phyloP scores from a whole-genome alignment of 2,329 filamentous ascomycete species.

The Pseudogymnoascus sp. region DNA sequence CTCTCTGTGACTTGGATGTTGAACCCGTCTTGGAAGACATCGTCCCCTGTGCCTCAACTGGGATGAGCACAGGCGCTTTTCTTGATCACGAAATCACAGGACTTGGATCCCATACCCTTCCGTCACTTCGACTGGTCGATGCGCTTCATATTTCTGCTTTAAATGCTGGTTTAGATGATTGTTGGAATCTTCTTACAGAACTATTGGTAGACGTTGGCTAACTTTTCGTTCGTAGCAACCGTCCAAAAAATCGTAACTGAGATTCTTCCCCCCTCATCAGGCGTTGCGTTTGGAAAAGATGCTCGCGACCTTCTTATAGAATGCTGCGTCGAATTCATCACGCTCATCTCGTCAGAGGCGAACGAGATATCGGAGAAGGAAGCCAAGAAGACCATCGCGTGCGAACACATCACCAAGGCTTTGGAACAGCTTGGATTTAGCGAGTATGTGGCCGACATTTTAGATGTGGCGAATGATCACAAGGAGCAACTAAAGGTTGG shows the following conservation, averaged over 20 bases:
- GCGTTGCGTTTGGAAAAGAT: conserved; percentile 87
- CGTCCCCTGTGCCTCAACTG: not conserved
- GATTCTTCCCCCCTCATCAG: conserved; percentile 69
- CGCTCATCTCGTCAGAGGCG: conserved; percentile 93
- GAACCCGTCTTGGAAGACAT: not conserved
- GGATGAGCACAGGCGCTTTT: not conserved
- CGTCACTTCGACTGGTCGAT: not conserved
- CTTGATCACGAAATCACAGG: not conserved
- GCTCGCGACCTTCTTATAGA: conserved; percentile 92
- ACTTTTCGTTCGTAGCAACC: conserved; percentile 40
- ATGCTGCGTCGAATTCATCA: conserved; percentile 99
- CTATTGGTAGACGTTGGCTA: conserved; percentile 6
- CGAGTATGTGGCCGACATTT: conserved; percentile 82
- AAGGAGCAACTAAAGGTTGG: conserved; percentile 85
- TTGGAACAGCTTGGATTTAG: conserved; percentile 86
- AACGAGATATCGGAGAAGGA: conserved; percentile 99
- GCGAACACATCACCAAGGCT: conserved; percentile 93
- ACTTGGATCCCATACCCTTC: not conserved
- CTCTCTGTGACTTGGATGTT: not conserved
- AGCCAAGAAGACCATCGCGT: conserved; percentile 97
- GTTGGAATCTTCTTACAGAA: not conserved
- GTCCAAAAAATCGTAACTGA: conserved; percentile 87
- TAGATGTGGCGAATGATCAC: conserved; percentile 81
- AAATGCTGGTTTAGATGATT: not conserved
- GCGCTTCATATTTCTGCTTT: not conserved